A percentile compares a stretch with the other conserved stretches of the same genome.
phyloP scores from a whole-genome alignment of 305 asterid genomes.

The Fraxinus albicans region DNA sequence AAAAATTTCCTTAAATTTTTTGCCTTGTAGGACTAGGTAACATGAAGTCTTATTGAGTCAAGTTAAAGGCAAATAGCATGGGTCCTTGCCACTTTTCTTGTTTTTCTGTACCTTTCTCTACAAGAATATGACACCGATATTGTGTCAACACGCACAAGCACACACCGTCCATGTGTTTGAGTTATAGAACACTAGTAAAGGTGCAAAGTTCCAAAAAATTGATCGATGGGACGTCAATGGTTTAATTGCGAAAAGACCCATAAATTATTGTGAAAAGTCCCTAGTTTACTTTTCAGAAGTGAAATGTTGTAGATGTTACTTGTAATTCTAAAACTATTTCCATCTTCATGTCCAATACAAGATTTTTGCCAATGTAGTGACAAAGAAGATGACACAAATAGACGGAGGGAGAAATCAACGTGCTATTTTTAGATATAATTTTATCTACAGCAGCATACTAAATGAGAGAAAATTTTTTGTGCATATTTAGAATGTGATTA shows the following conservation, averaged over 20 bases:
- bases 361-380: background rate
- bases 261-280: background rate
- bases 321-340: background rate
- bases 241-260: background rate
- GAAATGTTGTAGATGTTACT: background rate
- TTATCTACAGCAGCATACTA: background rate
- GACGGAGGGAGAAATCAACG: background rate
- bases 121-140: constrained; percentile 23
- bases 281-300: background rate
- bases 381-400: background rate
- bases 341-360: background rate
- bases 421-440: background rate
- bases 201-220: background rate
- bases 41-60: constrained; percentile 40
- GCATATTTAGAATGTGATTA: background rate
- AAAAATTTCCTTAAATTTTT: background rate
- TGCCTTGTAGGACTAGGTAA: constrained; percentile 45
- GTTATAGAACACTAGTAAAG: background rate
- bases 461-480: background rate
- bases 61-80: constrained; percentile 40
- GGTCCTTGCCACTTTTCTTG: background rate
- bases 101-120: constrained; percentile 25
- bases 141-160: background rate
- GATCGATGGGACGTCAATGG: background rate
- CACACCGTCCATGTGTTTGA: background rate